Conservation (phyloP, 1,139 yeast genomes). For the Kluyveromyces marxianus region DNA sequence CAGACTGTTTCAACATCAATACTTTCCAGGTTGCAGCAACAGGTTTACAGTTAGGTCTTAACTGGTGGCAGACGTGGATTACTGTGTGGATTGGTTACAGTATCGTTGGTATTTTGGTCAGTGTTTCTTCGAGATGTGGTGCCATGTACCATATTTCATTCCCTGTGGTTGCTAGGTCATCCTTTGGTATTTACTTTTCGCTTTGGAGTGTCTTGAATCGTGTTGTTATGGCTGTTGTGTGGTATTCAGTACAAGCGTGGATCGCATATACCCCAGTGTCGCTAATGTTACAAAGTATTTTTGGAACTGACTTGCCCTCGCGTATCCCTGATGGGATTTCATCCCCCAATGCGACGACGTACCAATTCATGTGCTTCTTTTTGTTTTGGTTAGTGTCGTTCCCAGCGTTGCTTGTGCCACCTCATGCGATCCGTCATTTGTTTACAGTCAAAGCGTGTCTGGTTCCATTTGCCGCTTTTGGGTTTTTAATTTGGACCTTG, state of each 20-base stretch:
- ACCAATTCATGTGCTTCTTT: constrained; percentile 65
- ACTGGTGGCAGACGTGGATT: constrained; percentile 89
- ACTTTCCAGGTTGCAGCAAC: constrained; percentile 91
- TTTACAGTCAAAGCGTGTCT: constrained; percentile 71
- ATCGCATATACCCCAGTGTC: constrained; percentile 79
- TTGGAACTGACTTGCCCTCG: constrained; percentile 49
- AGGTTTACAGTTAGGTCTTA: constrained; percentile 63
- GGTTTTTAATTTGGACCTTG: constrained; percentile 73
- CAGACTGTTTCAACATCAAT: constrained; percentile 80
- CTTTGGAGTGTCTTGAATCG: constrained; percentile 76
- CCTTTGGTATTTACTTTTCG: constrained; percentile 74
- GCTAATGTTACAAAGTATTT: constrained; percentile 59
- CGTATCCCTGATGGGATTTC: constrained; percentile 47
- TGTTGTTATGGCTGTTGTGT: constrained; percentile 74
- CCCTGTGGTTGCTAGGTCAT: constrained; percentile 65
- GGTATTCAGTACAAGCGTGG: constrained; percentile 81
- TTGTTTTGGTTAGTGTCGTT: constrained; percentile 69
- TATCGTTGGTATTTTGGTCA: constrained; percentile 55
- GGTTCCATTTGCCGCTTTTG: constrained; percentile 75
- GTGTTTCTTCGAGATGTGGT: constrained; percentile 62
- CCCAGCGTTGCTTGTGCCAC: constrained; percentile 75
- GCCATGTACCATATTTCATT: constrained; percentile 68
- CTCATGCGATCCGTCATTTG: constrained; percentile 72
- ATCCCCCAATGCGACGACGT: constrained; percentile 51
- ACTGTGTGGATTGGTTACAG: constrained; percentile 72